These are phyloP conservation scores for Trametes cingulata DNA, from an alignment of 768 basidiomycete species.

Conservation along the genomic window DNA sequence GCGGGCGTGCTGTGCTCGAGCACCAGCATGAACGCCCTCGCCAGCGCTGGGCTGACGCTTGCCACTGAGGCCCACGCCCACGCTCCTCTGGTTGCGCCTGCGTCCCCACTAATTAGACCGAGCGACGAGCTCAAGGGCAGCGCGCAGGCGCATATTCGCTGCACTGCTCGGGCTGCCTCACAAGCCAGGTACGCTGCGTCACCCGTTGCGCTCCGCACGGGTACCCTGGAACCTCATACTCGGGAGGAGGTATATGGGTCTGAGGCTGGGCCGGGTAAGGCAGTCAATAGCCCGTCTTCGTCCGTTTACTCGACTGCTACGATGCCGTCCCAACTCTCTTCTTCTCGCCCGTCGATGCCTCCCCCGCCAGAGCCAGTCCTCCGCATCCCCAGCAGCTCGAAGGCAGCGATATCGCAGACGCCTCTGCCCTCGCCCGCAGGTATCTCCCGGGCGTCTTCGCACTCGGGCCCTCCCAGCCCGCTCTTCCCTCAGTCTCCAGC, in stretches of 20 bases:
- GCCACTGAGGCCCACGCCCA: background rate
- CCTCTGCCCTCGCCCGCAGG: background rate
- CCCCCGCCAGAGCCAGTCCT: background rate
- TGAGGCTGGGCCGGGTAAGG: background rate
- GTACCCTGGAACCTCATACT: slow-evolving; percentile 6
- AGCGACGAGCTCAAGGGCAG: background rate
- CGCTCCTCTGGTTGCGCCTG: background rate
- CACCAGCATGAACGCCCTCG: slow-evolving; percentile 7
- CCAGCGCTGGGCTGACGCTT: background rate
- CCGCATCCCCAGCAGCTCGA: slow-evolving; percentile 5
- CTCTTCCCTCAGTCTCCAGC: background rate
- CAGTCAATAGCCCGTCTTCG: background rate
- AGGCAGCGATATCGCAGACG: background rate
- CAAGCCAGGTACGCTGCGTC: background rate
- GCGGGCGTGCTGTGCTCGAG: slow-evolving; percentile 1
- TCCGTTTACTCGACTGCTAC: background rate
- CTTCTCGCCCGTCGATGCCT: background rate
- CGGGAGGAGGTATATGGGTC: background rate
- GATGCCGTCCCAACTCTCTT: background rate
- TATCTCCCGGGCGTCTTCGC: background rate
- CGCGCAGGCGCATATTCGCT: background rate
- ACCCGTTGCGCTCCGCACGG: background rate
- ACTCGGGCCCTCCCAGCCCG: background rate
- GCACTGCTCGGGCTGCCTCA: background rate
- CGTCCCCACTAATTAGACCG: background rate